A percentile compares a stretch with the other conserved stretches of the same genome.
Conservation (phyloP, 2,329 filamentous ascomycete genomes). For the Botryotinia narcissicola region DNA sequence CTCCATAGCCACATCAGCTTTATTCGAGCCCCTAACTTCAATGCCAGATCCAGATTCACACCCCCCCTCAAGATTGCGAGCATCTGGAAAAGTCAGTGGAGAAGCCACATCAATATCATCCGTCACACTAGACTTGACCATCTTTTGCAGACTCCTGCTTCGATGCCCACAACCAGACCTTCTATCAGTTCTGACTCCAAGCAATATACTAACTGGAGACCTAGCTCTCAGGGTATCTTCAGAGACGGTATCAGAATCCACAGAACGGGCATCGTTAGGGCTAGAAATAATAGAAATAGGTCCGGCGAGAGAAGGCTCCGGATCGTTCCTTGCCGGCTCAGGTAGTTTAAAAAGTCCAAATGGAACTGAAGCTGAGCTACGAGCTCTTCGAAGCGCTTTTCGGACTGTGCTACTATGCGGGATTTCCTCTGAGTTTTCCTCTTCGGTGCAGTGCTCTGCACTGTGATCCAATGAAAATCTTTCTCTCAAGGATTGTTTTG, state of each 20-base stretch:
- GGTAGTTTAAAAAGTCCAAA: conserved; percentile 13
- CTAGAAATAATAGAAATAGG: not conserved
- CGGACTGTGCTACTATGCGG: not conserved
- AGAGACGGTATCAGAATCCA: not conserved
- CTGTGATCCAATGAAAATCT: not conserved
- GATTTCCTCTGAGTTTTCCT: not conserved
- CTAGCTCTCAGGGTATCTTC: conserved; percentile 6
- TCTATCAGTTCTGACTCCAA: not conserved
- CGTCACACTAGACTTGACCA: too few relatives aligned
- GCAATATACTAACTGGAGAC: conserved; percentile 9
- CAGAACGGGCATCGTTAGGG: not conserved
- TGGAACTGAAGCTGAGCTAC: conserved; percentile 13
- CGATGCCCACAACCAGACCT: not conserved
- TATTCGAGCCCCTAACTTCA: not conserved
- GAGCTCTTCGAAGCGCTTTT: conserved; percentile 5
- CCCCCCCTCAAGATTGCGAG: not conserved
- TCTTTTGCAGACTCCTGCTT: not conserved
- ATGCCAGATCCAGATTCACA: not conserved
- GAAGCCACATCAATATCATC: not conserved
- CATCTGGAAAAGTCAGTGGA: not conserved
- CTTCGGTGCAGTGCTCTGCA: not conserved
- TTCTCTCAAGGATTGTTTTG: not conserved
- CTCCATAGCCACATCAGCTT: not conserved
- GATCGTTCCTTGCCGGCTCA: conserved; percentile 2
- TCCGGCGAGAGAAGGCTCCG: not conserved